Base-by-base conservation (phyloP, 768 basidiomycete genomes). In the Mycena epipterygia region DNA sequence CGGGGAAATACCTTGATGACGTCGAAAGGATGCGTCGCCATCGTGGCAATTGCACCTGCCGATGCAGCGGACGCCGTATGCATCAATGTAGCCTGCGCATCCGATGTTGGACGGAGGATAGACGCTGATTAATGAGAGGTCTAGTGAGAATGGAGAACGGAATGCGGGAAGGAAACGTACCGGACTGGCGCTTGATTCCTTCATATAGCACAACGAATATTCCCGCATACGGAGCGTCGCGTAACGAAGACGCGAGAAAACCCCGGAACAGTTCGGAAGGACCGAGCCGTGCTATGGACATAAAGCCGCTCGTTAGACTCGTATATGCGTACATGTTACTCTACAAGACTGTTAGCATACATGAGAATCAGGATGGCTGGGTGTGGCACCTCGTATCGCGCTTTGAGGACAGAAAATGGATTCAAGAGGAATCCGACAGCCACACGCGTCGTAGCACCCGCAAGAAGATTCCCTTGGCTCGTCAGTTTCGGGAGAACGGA, bases 171-270 rank as follows among this genome's bases (percentile, higher is more conserved):
- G 41, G 37, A 37, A 39, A 37, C 86, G 76, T 78, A 93, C 94
- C 85, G 5, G 89, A 83, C 75, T 94, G 88, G 57, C 86, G 85
- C 79, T 98, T 98, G 71, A 95, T 88, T 51, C 89, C 89, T 80
- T 98, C 96, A 76, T 98, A 98, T 68, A 92, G 89, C 3, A 95
- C 88, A 39, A 97, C 85, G 75, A 96, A 98, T 8, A 98, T 80
- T 4, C 96, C 97, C 1, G 97, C 95, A 75, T 97, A 96, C 0
- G 97, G 97, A 16, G 96, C 97, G 79, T 98, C 97, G 53, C 97
- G 89, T n/a, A 96, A 84, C 2, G 96, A 93, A 1, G 95, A 95
- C 1, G 96, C 94, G 27, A 93, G 75, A 76, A 96, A 92, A 0
- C 97, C 97, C 53, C 94, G 92, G 76, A 96, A 89, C 32, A 97